Evolutionary conservation across 345 rosid species (phyloP), one percentile per base, ranked within the genome.

Genomic region (Bruguiera sexangula): DNA sequence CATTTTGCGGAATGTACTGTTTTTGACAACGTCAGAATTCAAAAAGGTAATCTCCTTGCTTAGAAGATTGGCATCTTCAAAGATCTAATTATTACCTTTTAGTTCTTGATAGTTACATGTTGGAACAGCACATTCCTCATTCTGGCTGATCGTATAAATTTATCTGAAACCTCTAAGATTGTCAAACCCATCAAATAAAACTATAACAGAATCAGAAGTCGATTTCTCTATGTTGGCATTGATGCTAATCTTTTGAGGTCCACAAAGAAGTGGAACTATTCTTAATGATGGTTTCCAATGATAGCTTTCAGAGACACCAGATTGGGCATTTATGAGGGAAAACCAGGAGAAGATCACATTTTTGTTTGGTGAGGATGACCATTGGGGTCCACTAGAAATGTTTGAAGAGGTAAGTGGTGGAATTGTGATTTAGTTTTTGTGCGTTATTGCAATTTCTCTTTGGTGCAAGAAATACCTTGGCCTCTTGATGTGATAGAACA

Each of bases 311-410:
- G 83, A 79, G 70, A 80, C 76, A 75, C 90, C 89, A 50, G 96
- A 90, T 65, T 90, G 96, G 96, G 82, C 74, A 57, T 93, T 86
- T 70, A 75, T 89, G 85, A 86, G 84, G 82, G 83, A 74, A 72
- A 85, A 82, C 62, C 68, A 72, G 75, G 73, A 69, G 60, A 90
- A 84, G 76, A 79, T 93, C 30, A 77, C 91, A 61, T 86, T 89
- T 78, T 75, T 93, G 79, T 93, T 78, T 71, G 93, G 94, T 56
- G 69, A 73, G 36, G 89, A 87, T 72, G 98, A 89, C 79, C 96
- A 90, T 71, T 93, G 97, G 97, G 97, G 93, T 55, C 93, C 98
- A 0, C 50, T 87, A 67, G 76, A 87, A 65, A 81, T 89, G 85
- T 82, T 82, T 54, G 88, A 89, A 75, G 92, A 93, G 95, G 96